Conservation (phyloP, 768 basidiomycete species). For the Agrocybe chaxingu region DNA sequence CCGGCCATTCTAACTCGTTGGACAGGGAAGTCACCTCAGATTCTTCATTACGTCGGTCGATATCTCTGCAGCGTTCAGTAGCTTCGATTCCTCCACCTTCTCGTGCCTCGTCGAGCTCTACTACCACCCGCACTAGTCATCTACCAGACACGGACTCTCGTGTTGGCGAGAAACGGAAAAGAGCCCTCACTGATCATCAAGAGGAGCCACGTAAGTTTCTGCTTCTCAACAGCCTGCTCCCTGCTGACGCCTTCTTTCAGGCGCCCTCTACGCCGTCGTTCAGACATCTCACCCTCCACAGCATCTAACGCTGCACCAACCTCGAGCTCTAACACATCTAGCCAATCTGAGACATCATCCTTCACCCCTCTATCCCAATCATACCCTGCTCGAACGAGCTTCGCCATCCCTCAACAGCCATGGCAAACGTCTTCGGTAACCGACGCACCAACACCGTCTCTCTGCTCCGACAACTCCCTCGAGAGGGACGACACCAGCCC, state of each 20-base stretch:
- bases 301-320: conserved; percentile 8
- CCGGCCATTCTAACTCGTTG: background rate
- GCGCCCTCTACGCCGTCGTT: conserved; percentile 35
- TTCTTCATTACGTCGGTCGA: background rate
- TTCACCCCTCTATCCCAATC: conserved; percentile 14
- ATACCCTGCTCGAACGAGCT: conserved; percentile 6
- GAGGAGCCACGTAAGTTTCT: conserved; percentile 30
- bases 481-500: conserved; percentile 45
- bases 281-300: conserved; percentile 22
- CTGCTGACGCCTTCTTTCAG: conserved; percentile 9
- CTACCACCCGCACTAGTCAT: background rate
- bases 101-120: background rate
- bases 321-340: conserved; percentile 9
- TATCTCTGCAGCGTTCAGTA: conserved; percentile 1
- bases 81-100: conserved; percentile 1
- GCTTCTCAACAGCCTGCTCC: background rate
- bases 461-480: conserved; percentile 67
- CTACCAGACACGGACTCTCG: conserved; percentile 8
- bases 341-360: conserved; percentile 1
- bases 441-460: conserved; percentile 59
- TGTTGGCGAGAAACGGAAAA: conserved; percentile 33
- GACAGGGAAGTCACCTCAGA: background rate
- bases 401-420: conserved; percentile 3
- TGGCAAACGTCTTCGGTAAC: conserved; percentile 24
- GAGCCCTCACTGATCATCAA: conserved; percentile 23